Evolutionary conservation across 2,329 filamentous ascomycete species (phyloP).

Genomic region (Lachnellula hyalina): DNA sequence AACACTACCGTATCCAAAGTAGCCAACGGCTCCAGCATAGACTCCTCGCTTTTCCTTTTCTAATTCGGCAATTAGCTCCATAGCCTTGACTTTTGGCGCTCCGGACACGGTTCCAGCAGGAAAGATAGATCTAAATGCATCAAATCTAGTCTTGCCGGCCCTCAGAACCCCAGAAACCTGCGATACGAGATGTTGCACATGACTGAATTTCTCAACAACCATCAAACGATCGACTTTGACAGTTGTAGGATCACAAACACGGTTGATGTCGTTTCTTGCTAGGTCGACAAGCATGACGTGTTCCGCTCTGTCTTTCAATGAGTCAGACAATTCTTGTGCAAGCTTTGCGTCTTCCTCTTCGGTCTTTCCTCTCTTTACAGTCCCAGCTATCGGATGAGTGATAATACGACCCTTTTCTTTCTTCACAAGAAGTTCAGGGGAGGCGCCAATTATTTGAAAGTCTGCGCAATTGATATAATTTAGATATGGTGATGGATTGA

Average conservation of each 20-base stretch:
- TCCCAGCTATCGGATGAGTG: constrained; percentile 95
- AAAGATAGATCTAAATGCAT: constrained; percentile 94
- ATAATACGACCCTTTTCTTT: constrained; percentile 81
- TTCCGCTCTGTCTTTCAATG: constrained; percentile 86
- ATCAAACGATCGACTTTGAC: constrained; percentile 91
- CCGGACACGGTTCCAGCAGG: constrained; percentile 94
- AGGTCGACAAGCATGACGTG: constrained; percentile 98
- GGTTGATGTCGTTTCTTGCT: constrained; percentile 93
- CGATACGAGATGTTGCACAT: constrained; percentile 94
- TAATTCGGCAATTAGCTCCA: constrained; percentile 94
- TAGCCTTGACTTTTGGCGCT: constrained; percentile 91
- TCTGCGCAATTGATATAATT: constrained; percentile 91
- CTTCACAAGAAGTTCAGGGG: constrained; percentile 91
- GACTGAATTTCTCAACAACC: constrained; percentile 90
- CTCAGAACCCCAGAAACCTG: constrained; percentile 91
- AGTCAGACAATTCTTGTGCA: constrained; percentile 69
- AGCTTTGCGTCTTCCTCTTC: constrained; percentile 75
- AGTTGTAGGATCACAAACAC: constrained; percentile 84
- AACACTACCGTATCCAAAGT: constrained; percentile 82
- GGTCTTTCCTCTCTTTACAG: constrained; percentile 79
- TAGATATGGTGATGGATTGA: constrained; percentile 95
- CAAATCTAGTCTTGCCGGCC: constrained; percentile 79
- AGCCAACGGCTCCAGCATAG: constrained; percentile 93
- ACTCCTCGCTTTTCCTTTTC: constrained; percentile 92
- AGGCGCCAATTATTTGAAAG: constrained; percentile 94